phyloP scores from a whole-genome alignment of 371 early-diverging fungal species.

The Spiromyces aspiralis region DNA sequence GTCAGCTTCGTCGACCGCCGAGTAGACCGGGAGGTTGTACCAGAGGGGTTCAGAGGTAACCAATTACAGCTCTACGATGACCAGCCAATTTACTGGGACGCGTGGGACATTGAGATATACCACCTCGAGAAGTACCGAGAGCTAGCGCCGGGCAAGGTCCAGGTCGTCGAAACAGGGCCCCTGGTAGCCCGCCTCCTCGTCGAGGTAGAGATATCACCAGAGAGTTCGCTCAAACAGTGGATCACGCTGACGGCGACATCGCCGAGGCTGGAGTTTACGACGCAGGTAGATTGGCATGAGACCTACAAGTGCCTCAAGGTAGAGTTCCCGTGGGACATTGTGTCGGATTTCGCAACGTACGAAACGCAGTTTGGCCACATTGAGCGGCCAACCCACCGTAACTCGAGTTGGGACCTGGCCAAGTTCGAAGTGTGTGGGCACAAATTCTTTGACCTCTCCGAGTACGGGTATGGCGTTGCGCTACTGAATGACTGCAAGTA shows the following conservation, averaged over 20 bases:
- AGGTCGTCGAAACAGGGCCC: conserved; percentile 57
- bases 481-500: conserved; percentile 88
- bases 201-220: conserved; percentile 39
- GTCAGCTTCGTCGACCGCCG: conserved; percentile 41
- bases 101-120: conserved; percentile 73
- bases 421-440: conserved; percentile 94
- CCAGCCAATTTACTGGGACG: conserved; percentile 74
- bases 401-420: conserved; percentile 82
- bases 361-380: conserved; percentile 89
- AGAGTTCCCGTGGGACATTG: conserved; percentile 75
- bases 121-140: conserved; percentile 53
- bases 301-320: conserved; percentile 81
- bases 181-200: conserved; percentile 53
- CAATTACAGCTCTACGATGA: conserved; percentile 72
- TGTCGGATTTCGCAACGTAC: conserved; percentile 74
- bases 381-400: conserved; percentile 85
- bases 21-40: conserved; percentile 49
- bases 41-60: conserved; percentile 50
- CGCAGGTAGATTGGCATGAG: conserved; percentile 80
- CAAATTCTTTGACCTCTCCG: conserved; percentile 87
- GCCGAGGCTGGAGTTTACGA: conserved; percentile 67
- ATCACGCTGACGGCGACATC: conserved; percentile 56
- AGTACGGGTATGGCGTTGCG: conserved; percentile 87
- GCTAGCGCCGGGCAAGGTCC: conserved; percentile 11
- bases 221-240: conserved; percentile 49